Evolutionary conservation across 768 basidiomycete genomes (phyloP).

Genomic region (Scleroderma citrinum): DNA sequence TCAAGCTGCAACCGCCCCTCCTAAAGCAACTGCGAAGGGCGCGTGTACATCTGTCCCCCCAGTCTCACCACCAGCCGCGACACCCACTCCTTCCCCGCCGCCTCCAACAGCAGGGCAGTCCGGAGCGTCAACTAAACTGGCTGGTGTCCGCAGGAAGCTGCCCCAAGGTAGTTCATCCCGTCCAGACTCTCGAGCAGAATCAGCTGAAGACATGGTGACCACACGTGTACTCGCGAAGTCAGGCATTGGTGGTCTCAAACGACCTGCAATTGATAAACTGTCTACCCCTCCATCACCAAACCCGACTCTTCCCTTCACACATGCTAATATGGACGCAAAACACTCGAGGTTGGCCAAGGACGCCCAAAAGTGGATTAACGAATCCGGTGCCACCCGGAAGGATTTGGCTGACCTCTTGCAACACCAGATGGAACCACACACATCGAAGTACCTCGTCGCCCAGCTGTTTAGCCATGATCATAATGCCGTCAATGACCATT

Average conservation of each 20-base stretch:
- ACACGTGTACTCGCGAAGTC: slow-evolving; percentile 32
- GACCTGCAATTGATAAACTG: slow-evolving; percentile 34
- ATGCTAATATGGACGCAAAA: slow-evolving; percentile 41
- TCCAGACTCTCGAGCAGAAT: slow-evolving; percentile 40
- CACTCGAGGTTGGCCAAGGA: slow-evolving; percentile 69
- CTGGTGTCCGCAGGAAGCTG: slow-evolving; percentile 66
- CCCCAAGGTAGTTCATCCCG: slow-evolving; percentile 50
- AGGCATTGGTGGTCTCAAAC: slow-evolving; percentile 39
- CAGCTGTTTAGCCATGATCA: slow-evolving; percentile 94
- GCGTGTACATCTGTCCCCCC: background rate
- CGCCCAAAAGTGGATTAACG: slow-evolving; percentile 76
- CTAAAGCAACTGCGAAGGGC: slow-evolving; percentile 25
- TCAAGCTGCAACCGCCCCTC: slow-evolving; percentile 24
- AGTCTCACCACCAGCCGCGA: slow-evolving; percentile 19
- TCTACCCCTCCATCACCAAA: slow-evolving; percentile 29
- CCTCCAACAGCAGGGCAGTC: slow-evolving; percentile 26
- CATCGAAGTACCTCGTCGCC: slow-evolving; percentile 66
- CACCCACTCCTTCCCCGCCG: slow-evolving; percentile 40
- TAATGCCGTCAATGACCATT: slow-evolving; percentile 88
- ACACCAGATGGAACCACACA: slow-evolving; percentile 85
- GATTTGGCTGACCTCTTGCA: slow-evolving; percentile 84
- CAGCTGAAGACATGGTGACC: slow-evolving; percentile 28
- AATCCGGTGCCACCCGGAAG: slow-evolving; percentile 74
- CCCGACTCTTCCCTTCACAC: slow-evolving; percentile 30
- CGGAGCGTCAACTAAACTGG: slow-evolving; percentile 37